Conservation (phyloP, 2,329 filamentous ascomycete genomes). For the Spiromastix sp. region DNA sequence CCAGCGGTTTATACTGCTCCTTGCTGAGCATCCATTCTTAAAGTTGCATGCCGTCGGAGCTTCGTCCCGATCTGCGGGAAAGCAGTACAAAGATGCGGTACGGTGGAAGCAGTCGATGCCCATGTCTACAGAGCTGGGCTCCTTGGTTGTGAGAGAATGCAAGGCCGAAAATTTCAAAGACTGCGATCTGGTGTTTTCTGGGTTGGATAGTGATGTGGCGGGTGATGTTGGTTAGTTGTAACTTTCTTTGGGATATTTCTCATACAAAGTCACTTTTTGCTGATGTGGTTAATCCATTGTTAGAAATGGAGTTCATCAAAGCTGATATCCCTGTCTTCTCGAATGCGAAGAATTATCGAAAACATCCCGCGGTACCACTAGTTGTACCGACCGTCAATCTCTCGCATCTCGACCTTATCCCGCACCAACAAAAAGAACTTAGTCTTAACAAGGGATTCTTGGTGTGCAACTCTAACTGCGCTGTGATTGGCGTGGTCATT, state of each 20-base stretch:
- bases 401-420: slow-evolving; percentile 73
- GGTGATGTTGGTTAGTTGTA: slow-evolving; percentile 66
- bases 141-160: slow-evolving; percentile 79
- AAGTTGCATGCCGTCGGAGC: slow-evolving; percentile 82
- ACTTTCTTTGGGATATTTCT: not conserved
- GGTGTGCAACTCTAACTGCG: slow-evolving; percentile 97
- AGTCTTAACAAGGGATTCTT: slow-evolving; percentile 75
- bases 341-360: slow-evolving; percentile 95
- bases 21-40: slow-evolving; percentile 79
- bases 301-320: slow-evolving; percentile 83
- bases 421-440: slow-evolving; percentile 70
- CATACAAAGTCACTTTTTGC: not conserved
- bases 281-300: not conserved
- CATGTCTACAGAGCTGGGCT: slow-evolving; percentile 64
- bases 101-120: slow-evolving; percentile 86
- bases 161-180: slow-evolving; percentile 71
- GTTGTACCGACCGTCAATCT: slow-evolving; percentile 95
- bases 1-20: slow-evolving; percentile 87
- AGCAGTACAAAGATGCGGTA: slow-evolving; percentile 89
- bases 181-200: slow-evolving; percentile 89
- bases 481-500: slow-evolving; percentile 90
- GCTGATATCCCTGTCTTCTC: slow-evolving; percentile 88
- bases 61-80: slow-evolving; percentile 78
- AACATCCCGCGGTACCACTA: slow-evolving; percentile 79
- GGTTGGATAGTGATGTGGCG: slow-evolving; percentile 84